These are phyloP conservation scores for Lepidium sativum DNA, from an alignment of 345 rosid species.

Conservation along the genomic window DNA sequence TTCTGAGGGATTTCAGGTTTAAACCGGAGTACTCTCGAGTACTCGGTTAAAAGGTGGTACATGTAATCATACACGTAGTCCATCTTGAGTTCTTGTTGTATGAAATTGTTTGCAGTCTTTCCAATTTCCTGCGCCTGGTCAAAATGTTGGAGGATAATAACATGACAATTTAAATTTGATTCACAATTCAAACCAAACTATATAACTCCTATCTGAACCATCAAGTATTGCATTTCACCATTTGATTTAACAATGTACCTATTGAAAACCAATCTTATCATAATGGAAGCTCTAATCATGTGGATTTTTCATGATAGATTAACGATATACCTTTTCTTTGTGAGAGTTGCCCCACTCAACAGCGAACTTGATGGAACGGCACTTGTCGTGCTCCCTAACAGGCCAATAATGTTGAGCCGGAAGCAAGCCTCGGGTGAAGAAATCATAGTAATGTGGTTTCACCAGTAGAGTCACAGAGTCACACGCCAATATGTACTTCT, in stretches of 20 bases:
- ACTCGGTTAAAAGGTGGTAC: slow-evolving; percentile 64
- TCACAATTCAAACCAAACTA: neutral
- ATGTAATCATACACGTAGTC: slow-evolving; percentile 71
- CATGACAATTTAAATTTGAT: neutral
- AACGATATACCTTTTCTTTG: slow-evolving; percentile 41
- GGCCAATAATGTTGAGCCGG: slow-evolving; percentile 80
- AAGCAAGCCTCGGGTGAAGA: slow-evolving; percentile 56
- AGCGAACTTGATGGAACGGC: slow-evolving; percentile 60
- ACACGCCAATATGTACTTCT: slow-evolving; percentile 79
- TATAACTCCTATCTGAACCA: neutral
- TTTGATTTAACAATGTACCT: neutral
- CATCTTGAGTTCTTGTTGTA: slow-evolving; percentile 48
- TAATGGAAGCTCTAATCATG: neutral
- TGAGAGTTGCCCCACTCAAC: slow-evolving; percentile 78
- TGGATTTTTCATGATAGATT: neutral
- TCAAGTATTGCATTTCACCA: neutral
- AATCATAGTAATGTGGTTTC: slow-evolving; percentile 56
- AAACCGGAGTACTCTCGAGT: slow-evolving; percentile 50
- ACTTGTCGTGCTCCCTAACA: slow-evolving; percentile 47
- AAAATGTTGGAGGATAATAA: neutral
- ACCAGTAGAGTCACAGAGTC: slow-evolving; percentile 61
- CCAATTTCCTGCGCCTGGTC: slow-evolving; percentile 60
- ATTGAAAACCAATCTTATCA: neutral
- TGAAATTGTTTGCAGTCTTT: slow-evolving; percentile 44
- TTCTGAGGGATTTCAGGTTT: slow-evolving; percentile 41